Evolutionary conservation across 768 basidiomycete genomes (phyloP).

Genomic region (Coprinopsis sp.): DNA sequence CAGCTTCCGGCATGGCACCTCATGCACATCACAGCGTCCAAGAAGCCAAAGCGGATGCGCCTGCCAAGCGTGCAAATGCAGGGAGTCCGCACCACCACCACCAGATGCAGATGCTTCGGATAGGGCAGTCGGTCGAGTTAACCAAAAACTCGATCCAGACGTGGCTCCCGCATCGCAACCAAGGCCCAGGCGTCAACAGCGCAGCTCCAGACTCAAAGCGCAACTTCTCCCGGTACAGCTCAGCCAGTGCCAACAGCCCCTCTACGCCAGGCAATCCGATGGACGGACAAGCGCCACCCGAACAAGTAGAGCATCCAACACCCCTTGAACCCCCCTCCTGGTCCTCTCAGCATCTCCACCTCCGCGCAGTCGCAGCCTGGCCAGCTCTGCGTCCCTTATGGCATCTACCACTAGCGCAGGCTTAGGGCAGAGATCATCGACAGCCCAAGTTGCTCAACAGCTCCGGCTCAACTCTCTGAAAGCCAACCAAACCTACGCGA

Average conservation of each 20-base stretch:
- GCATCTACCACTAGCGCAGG: too few relatives aligned
- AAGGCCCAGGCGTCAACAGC: slow-evolving; percentile 7
- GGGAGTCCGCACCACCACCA: slow-evolving; percentile 28
- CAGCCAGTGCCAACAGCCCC: not conserved
- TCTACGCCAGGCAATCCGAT: not conserved
- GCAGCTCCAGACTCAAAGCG: slow-evolving; percentile 5
- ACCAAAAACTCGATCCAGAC: slow-evolving; percentile 18
- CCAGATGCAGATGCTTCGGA: slow-evolving; percentile 5
- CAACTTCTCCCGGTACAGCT: slow-evolving; percentile 1
- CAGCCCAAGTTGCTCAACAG: too few relatives aligned
- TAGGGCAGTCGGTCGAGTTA: slow-evolving; percentile 15
- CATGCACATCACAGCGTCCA: slow-evolving; percentile 33
- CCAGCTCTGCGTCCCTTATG: too few relatives aligned
- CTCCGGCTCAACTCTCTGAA: too few relatives aligned
- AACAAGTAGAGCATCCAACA: not conserved
- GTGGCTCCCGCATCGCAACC: slow-evolving; percentile 6
- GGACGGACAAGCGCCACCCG: not conserved
- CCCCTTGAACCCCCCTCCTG: not conserved
- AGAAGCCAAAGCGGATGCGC: slow-evolving; percentile 29
- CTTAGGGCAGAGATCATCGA: too few relatives aligned
- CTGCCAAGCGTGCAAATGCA: slow-evolving; percentile 28
- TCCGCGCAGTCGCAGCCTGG: not conserved
- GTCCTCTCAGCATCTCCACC: not conserved
- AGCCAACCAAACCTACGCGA: too few relatives aligned
- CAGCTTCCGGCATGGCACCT: slow-evolving; percentile 31